Evolutionary conservation across 805 yeast species (phyloP).

Genomic region (Sugiyamaella chiloensis): DNA sequence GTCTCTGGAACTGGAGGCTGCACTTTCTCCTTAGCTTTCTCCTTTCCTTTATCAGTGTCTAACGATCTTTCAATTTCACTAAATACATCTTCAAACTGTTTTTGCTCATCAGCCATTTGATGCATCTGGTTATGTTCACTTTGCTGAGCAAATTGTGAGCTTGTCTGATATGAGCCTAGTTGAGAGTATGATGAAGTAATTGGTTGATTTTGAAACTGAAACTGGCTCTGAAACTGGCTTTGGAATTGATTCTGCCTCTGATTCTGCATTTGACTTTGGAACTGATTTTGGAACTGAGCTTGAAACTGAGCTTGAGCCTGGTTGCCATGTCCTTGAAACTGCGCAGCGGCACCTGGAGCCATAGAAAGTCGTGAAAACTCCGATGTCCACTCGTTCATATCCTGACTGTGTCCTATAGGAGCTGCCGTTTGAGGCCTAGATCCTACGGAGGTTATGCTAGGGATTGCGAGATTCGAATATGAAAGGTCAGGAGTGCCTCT

Average conservation of each 20-base stretch:
- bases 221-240: not conserved
- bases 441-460: not conserved
- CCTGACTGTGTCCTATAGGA: too few relatives aligned
- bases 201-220: not conserved
- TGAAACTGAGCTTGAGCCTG: not conserved
- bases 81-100: constrained; percentile 27
- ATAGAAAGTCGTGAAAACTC: constrained; percentile 18
- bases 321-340: not conserved
- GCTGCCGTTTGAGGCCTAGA: too few relatives aligned
- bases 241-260: not conserved
- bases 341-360: not conserved
- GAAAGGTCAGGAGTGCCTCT: constrained; percentile 1
- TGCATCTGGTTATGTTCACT: constrained; percentile 27
- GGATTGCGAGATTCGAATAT: not conserved
- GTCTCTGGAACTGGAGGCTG: not conserved
- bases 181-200: not conserved
- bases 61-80: constrained; percentile 23
- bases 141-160: constrained; percentile 11
- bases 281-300: not conserved
- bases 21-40: constrained; percentile 11
- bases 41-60: constrained; percentile 1
- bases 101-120: constrained; percentile 17
- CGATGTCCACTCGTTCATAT: constrained; percentile 16
- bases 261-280: not conserved
- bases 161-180: not conserved